Percentiles rank a stretch among this genome's conserved stretches.
phyloP scores from a whole-genome alignment of 1,139 yeast genomes.

The Candida buenavistaensis region DNA sequence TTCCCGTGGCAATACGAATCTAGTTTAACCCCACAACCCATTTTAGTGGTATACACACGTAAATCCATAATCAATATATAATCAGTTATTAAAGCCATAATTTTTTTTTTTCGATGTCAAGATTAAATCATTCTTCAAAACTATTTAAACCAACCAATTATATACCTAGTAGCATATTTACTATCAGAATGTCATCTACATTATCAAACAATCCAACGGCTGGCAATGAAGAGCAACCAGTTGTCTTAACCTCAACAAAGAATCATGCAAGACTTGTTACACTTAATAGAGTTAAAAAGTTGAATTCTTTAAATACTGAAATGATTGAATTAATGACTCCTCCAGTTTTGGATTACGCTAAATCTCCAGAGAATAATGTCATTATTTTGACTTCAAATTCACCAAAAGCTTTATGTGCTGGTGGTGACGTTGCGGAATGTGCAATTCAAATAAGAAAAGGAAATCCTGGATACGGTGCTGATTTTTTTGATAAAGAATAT shows the following conservation, averaged over 20 bases:
- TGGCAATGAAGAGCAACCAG: constrained; percentile 38
- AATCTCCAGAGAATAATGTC: constrained; percentile 62
- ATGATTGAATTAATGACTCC: constrained; percentile 80
- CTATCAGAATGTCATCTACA: constrained; percentile 7
- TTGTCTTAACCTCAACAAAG: constrained; percentile 61
- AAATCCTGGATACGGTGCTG: constrained; percentile 54
- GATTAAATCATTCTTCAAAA: constrained; percentile 4
- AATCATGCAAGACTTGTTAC: constrained; percentile 74
- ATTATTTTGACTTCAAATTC: constrained; percentile 71
- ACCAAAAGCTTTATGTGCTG: constrained; percentile 73
- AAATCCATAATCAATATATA: too few species aligned
- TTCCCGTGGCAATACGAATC: constrained; percentile 6
- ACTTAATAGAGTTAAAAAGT: constrained; percentile 77
- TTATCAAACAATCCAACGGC: constrained; percentile 9
- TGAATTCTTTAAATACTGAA: constrained; percentile 78
- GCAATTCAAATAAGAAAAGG: constrained; percentile 52
- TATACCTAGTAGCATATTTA: constrained; percentile 3
- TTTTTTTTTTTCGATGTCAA: constrained; percentile 8
- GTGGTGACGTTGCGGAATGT: constrained; percentile 90
- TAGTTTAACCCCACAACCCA: constrained; percentile 2
- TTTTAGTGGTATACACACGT: too few species aligned
- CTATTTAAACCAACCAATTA: constrained; percentile 3
- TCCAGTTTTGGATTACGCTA: constrained; percentile 73
- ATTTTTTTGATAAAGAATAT: constrained; percentile 80
- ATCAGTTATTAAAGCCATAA: too few species aligned